These are phyloP conservation scores for Penicillium fuscoglaucum DNA, from an alignment of 2,329 filamentous ascomycete species.

Conservation along the genomic window DNA sequence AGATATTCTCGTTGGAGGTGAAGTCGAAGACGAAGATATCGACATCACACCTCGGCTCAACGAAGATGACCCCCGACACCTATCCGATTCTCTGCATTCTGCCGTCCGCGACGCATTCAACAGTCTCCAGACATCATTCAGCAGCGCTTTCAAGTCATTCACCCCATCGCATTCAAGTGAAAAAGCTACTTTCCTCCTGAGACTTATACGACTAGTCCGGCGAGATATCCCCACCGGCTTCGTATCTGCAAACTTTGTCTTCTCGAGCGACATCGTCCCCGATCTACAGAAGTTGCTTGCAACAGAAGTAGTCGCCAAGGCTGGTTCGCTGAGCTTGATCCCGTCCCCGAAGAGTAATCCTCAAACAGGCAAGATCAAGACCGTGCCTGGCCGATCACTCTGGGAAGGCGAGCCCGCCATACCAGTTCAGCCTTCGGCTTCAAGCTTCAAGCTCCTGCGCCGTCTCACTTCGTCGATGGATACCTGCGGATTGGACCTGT, in stretches of 20 bases:
- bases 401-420: slow-evolving; percentile 79
- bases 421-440: slow-evolving; percentile 75
- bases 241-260: slow-evolving; percentile 42
- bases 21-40: slow-evolving; percentile 41
- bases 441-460: slow-evolving; percentile 70
- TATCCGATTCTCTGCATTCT: slow-evolving; percentile 61
- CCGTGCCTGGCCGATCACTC: slow-evolving; percentile 63
- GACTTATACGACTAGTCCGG: slow-evolving; percentile 72
- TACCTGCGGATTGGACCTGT: slow-evolving; percentile 71
- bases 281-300: slow-evolving; percentile 65
- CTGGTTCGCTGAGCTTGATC: slow-evolving; percentile 45
- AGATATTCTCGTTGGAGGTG: slow-evolving; percentile 41
- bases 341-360: slow-evolving; percentile 8
- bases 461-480: slow-evolving; percentile 68
- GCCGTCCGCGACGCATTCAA: slow-evolving; percentile 60
- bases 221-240: slow-evolving; percentile 60
- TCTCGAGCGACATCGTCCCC: slow-evolving; percentile 63
- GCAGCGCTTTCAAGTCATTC: slow-evolving; percentile 50
- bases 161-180: slow-evolving; percentile 50
- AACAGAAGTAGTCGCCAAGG: slow-evolving; percentile 48
- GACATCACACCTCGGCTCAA: slow-evolving; percentile 56
- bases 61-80: slow-evolving; percentile 66
- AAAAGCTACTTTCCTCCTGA: slow-evolving; percentile 64
- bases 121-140: slow-evolving; percentile 50
- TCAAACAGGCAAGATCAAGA: slow-evolving; percentile 44